Evolutionary conservation across 2,329 filamentous ascomycete species (phyloP), one percentile per base, ranked within the genome.

Genomic region (Pseudocercospora eumusae): DNA sequence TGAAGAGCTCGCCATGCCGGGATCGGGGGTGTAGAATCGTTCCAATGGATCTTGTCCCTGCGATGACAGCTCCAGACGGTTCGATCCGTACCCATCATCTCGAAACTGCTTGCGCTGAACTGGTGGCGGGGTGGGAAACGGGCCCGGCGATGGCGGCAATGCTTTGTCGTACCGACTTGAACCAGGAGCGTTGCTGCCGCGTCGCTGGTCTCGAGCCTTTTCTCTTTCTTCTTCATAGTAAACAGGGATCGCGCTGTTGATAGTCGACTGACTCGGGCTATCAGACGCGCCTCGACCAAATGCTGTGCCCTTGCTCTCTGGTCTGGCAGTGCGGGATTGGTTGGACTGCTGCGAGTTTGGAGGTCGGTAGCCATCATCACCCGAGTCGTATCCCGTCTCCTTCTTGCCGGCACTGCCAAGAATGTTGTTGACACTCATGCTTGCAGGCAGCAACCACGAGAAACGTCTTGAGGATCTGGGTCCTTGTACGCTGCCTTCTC

Each of bases 361-460:
- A 31, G 57, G 67, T 23, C 64, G 64, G 54, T 66, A 66, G 13
- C 66, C 66, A 52, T 68, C 66, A 27, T 68, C 65, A 50, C 77
- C 77, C 20, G 72, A 70, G 15, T 75, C 71, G 61, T 74, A 72
- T 13, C 66, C 69, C 56, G 57, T 56, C 28, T 75, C 70, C 47
- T 77, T 73, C 49, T 78, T 74, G 44, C 74, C 71, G 23, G 68
- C 64, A 25, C 60, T 73, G n/a, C 70, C 68, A 49, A 66, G 65
- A 70, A 77, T 72, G 75, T 76, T 74, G 57, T 74, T 80, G 65
- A 77, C 76, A 31, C 80, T 81, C 58, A 82, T 76, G n/a, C 77
- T 80, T 23, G 75, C 75, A 0, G 81, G 81, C 21, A 83, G 67
- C 63, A 83, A 66, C 63, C 83, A 77, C 1, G 81, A 83, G 71